Base-by-base conservation (phyloP, 2,329 filamentous ascomycete genomes). In the Fusarium camptoceras region DNA sequence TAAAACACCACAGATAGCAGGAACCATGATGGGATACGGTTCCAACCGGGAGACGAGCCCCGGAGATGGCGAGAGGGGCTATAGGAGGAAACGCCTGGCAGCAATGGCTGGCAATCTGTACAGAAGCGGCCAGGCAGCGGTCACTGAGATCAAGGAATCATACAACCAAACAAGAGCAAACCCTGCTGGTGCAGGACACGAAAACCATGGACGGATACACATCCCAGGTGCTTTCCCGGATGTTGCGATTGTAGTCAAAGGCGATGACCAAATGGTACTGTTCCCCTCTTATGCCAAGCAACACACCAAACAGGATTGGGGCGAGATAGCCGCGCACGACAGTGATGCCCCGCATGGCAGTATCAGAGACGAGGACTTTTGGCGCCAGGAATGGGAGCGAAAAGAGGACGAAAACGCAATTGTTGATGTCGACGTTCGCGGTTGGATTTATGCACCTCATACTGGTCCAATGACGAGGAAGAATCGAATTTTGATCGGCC, bases 391-490 rank as follows among this genome's bases (percentile, higher is more conserved):
- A 75, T 97, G 93, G 92, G 89, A 94, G 60, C 87, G 87, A 65
- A 87, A 91, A 55, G 92, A 97, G 78, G 91, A 95, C 64, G 90
- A 94, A 75, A 92, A 92, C 78, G 94, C 94, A 1, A 84, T 98
- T 6, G 92, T 98, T 2, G 95, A 98, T 76, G 93, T 98, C 8
- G 95, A 99, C 78, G 93, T 99, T 25, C 88, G 95, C 72, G 96
- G 96, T 16, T 99, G 97, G 96, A 88, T 98, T 54, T 99, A 97
- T 79, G 89, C 90, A 41, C 95, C 95, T 20, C 93, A 95, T 75
- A 87, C 86, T 71, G 94, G 94, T 0, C 94, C 93, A 6, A 90
- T 98, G 87, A 95, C 89, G 27, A 88, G 94, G 72, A 94, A 94
- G 75, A 97, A 98, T 75, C 88, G 96, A 39, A 84, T 98, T 65